Percentiles rank a stretch among this genome's conserved stretches.
Conservation (phyloP, 768 basidiomycete genomes). For the Chalciporus chontae region DNA sequence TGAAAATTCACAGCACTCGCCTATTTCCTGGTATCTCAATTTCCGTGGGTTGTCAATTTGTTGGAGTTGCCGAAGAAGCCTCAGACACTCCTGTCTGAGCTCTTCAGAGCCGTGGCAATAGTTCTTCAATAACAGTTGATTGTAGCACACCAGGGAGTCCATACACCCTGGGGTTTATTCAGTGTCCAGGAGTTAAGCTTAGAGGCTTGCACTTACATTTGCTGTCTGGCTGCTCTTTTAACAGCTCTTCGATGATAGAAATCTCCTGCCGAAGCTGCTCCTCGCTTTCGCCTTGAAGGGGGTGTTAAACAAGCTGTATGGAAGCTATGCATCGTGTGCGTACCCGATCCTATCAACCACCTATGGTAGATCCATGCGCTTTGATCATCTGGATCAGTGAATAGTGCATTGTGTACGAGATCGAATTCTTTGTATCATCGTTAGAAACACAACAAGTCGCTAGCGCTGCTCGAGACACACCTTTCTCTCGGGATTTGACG, state of each 20-base stretch:
- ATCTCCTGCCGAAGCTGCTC: constrained; percentile 72
- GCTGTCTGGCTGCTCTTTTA: constrained; percentile 87
- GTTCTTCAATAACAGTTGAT: constrained; percentile 57
- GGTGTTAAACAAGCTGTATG: not conserved
- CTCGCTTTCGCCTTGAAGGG: constrained; percentile 51
- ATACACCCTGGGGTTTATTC: constrained; percentile 70
- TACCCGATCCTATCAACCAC: constrained; percentile 88
- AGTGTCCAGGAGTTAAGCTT: not conserved
- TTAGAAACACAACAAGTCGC: not conserved
- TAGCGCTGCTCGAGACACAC: constrained; percentile 35
- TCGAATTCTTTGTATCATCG: constrained; percentile 68
- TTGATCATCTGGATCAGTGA: constrained; percentile 95
- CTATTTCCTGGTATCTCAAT: constrained; percentile 65
- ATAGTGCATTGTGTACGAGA: constrained; percentile 88
- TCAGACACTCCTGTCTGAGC: constrained; percentile 44
- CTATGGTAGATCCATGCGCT: constrained; percentile 98
- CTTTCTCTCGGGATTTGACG: constrained; percentile 60
- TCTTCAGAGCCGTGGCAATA: constrained; percentile 36
- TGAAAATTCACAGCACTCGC: constrained; percentile 32
- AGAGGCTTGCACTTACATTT: constrained; percentile 59
- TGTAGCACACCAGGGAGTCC: constrained; percentile 87
- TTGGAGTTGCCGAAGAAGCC: constrained; percentile 54
- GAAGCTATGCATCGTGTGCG: constrained; percentile 10
- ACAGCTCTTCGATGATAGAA: constrained; percentile 70
- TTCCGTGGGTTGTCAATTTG: constrained; percentile 63